Conservation (phyloP, 2,329 filamentous ascomycete species). For the Pseudogymnoascus sp. region DNA sequence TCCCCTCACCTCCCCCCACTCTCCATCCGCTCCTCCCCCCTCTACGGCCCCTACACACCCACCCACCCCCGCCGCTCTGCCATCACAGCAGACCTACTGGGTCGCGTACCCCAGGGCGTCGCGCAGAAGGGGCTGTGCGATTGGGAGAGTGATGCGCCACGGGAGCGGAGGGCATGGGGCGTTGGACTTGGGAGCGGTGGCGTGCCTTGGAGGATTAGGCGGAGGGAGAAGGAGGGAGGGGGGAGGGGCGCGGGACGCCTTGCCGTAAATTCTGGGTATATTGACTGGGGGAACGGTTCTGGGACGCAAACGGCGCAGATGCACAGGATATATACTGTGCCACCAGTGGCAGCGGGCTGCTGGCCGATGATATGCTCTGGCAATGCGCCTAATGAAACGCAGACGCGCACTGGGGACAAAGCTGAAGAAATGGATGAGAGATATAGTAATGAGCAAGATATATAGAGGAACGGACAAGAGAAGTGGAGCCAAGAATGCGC, state of each 20-base stretch:
- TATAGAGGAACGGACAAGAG: neutral
- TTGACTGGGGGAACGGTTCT: neutral
- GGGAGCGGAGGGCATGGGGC: constrained; percentile 1
- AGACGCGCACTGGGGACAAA: neutral
- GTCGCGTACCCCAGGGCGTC: constrained; percentile 13
- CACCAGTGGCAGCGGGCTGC: neutral
- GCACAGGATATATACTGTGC: neutral
- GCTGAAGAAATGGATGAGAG: neutral
- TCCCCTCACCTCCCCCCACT: neutral
- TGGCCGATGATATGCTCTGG: neutral
- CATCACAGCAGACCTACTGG: constrained; percentile 19
- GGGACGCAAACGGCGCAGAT: neutral
- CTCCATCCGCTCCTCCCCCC: constrained; percentile 13
- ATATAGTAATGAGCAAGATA: neutral
- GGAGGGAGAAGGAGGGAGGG: constrained; percentile 10
- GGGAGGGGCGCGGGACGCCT: neutral
- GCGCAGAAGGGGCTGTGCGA: constrained; percentile 21
- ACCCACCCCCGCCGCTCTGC: constrained; percentile 15
- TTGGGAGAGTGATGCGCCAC: constrained; percentile 24
- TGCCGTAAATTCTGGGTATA: neutral
- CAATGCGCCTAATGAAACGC: neutral
- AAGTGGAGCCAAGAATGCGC: neutral
- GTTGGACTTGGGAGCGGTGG: constrained; percentile 5
- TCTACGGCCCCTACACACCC: constrained; percentile 24
- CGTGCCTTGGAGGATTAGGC: constrained; percentile 14